Evolutionary conservation across 2,329 filamentous ascomycete genomes (phyloP), one percentile per base, ranked within the genome.

Genomic region (Elsinoe perseae): DNA sequence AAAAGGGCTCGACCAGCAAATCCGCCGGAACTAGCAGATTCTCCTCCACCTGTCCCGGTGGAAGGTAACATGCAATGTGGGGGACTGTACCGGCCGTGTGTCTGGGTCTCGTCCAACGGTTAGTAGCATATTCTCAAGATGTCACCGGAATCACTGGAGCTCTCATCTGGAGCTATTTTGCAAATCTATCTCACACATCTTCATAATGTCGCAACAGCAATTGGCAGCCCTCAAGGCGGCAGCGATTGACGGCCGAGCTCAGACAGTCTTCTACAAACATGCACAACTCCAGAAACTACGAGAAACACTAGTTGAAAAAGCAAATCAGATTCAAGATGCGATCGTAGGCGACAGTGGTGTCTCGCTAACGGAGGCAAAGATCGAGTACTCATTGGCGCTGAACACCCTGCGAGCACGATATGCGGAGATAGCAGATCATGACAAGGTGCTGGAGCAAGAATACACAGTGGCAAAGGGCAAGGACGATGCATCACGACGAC

Each of bases 231-330:
- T 77, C 10, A 66, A 70, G 50, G 70, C 71, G 4, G 72, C 75
- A 7, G 70, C 73, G 9, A 71, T 74, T 8, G 74, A 78, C 50
- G 72, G 72, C 23, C 70, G 75, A 50, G 69, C 71, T 9, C 67
- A 72, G 46, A 79, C 75, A 58, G 60, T 73, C n/a, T 71, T 70
- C 57, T 76, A 75, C 58, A 69, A 73, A 9, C 74, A 75, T 61
- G 69, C 70, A 30, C 72, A 79, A 61, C 68, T 79, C 7, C 69
- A 75, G 56, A 62, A 60, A 1, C 68, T 80, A 0, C 73, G 76
- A 58, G 64, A 70, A 21, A 60, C 61, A 1, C 60, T 79, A 7
- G 64, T 68, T 2, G 62, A 65, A 2, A 69, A 73, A 18, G 64
- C 64, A 21, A 58, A 64, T 5, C 64, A 65, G 1, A 69, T 77